Evolutionary conservation across 768 basidiomycete genomes (phyloP).

Genomic region (Boletus rex-veris): DNA sequence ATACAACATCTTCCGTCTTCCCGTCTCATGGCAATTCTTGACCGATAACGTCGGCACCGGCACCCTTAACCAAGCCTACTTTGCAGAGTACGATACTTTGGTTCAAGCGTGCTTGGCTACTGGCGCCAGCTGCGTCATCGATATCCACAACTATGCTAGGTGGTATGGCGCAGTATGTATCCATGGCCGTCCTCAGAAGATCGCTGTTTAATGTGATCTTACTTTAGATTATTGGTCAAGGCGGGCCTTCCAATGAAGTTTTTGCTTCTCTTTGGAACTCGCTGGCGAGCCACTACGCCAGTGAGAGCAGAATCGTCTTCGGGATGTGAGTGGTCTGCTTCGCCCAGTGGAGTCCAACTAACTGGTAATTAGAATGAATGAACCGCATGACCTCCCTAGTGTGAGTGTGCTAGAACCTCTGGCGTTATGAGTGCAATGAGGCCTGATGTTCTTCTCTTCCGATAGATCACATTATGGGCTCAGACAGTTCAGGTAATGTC

Average conservation of each 20-base stretch:
- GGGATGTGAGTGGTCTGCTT: constrained; percentile 2
- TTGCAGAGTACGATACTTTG: constrained; percentile 6
- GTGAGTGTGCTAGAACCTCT: neutral
- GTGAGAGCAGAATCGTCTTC: constrained; percentile 3
- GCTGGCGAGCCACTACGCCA: constrained; percentile 2
- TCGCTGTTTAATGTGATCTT: neutral
- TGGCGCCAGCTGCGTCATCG: constrained; percentile 9
- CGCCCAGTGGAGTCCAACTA: neutral
- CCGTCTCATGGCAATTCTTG: constrained; percentile 55
- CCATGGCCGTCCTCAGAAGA: neutral
- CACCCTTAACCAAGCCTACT: constrained; percentile 26
- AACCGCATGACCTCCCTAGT: constrained; percentile 11
- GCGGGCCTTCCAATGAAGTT: constrained; percentile 8
- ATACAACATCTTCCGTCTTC: constrained; percentile 55
- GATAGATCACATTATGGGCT: constrained; percentile 8
- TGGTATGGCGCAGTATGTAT: constrained; percentile 5
- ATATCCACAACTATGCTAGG: constrained; percentile 15
- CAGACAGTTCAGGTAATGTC: constrained; percentile 7
- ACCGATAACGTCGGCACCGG: constrained; percentile 37
- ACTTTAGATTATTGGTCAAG: constrained; percentile 12
- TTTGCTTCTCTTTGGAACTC: constrained; percentile 13
- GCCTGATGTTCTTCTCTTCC: neutral
- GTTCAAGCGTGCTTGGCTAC: constrained; percentile 11
- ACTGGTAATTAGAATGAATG: constrained; percentile 12
- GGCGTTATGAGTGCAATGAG: neutral